These are phyloP conservation scores for Daedaleopsis sinensis DNA, from an alignment of 768 basidiomycete genomes.

Conservation along the genomic window DNA sequence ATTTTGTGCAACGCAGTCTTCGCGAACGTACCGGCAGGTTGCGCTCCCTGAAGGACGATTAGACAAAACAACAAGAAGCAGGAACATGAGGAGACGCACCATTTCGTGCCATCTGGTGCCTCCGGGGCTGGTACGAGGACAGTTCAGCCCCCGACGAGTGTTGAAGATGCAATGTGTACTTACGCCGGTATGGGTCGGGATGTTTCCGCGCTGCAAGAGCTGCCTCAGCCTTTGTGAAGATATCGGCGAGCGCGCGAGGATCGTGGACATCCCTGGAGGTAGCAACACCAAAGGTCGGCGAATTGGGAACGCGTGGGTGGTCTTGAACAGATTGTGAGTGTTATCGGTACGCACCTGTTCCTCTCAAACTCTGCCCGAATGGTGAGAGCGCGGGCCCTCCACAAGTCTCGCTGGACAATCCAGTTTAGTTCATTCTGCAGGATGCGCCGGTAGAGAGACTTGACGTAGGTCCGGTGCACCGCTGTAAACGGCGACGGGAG, in stretches of 20 bases:
- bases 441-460: slow-evolving; percentile 87
- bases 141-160: slow-evolving; percentile 2
- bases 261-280: slow-evolving; percentile 73
- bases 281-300: background rate
- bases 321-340: background rate
- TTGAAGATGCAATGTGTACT: slow-evolving; percentile 39
- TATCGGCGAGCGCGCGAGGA: slow-evolving; percentile 76
- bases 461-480: slow-evolving; percentile 82
- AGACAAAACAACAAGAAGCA: background rate
- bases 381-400: slow-evolving; percentile 82
- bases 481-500: slow-evolving; percentile 60
- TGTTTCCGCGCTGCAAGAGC: slow-evolving; percentile 67
- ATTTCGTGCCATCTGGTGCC: slow-evolving; percentile 94
- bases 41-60: slow-evolving; percentile 63
- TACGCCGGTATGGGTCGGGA: slow-evolving; percentile 93
- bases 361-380: slow-evolving; percentile 93
- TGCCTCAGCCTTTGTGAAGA: slow-evolving; percentile 82
- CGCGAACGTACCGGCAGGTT: slow-evolving; percentile 67
- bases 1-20: background rate
- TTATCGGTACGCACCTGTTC: slow-evolving; percentile 66
- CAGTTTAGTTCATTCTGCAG: slow-evolving; percentile 90
- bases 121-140: slow-evolving; percentile 57
- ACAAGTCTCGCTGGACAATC: slow-evolving; percentile 83
- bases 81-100: slow-evolving; percentile 56
- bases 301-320: background rate